Evolutionary conservation across 164 flowering plant genomes (phyloP).

Genomic region (Euptelea pleiosperma): DNA sequence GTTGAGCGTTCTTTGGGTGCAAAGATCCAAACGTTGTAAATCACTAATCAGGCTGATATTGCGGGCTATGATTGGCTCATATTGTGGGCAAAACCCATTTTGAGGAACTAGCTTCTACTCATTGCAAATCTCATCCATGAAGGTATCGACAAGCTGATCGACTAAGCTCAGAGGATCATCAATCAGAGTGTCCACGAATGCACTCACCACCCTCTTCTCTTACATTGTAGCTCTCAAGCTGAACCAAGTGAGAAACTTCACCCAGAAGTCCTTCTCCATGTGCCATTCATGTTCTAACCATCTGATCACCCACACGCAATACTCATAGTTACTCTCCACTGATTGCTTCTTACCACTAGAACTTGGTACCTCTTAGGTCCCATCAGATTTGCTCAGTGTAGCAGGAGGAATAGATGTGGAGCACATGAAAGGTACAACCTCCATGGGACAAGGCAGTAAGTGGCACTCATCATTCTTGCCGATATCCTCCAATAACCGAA

Average conservation of each 20-base stretch:
- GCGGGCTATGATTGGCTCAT: no score
- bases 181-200: conserved; percentile 50
- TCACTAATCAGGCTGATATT: no score
- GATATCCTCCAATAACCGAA: conserved; percentile 19
- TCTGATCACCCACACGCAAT: conserved; percentile 47
- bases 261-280: conserved; percentile 51
- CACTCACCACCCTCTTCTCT: conserved; percentile 59
- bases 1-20: no score
- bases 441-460: conserved; percentile 2
- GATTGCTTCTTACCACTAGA: conserved; percentile 13
- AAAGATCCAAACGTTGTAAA: no score
- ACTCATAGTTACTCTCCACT: conserved; percentile 43
- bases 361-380: conserved; percentile 6
- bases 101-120: conserved; percentile 22
- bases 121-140: conserved; percentile 42
- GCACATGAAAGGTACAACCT: background rate
- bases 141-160: conserved; percentile 62
- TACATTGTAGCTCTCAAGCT: conserved; percentile 60
- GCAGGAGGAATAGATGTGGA: conserved; percentile 26
- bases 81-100: conserved; percentile 43
- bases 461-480: conserved; percentile 17
- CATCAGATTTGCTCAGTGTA: conserved; percentile 36
- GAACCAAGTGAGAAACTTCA: conserved; percentile 80
- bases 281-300: conserved; percentile 64
- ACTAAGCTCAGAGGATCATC: conserved; percentile 76